Percentiles rank a stretch among this genome's conserved stretches.
Evolutionary conservation across 1,284 basidiomycete species (phyloP).

Genomic region (Hortiboletus rubellus): DNA sequence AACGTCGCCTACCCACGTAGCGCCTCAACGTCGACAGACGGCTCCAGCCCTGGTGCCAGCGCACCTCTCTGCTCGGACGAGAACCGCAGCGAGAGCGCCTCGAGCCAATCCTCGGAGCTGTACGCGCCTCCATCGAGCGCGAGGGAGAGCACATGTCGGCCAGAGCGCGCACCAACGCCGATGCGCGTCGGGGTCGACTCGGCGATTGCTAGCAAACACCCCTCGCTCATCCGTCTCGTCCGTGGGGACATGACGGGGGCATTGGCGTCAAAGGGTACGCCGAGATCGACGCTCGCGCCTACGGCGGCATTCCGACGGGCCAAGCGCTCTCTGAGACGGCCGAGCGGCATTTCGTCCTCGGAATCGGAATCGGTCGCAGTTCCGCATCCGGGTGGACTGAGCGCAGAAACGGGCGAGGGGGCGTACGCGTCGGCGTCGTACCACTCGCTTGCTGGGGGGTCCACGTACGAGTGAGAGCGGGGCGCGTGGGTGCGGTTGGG

Average conservation of each 20-base stretch:
- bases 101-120: conserved; percentile 19
- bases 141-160: conserved; percentile 6
- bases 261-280: background rate
- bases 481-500: background rate
- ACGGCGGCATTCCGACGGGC: background rate
- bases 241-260: background rate
- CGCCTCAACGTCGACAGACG: background rate
- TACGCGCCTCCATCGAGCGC: conserved; percentile 3
- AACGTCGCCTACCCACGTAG: background rate
- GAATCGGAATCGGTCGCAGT: conserved; percentile 2
- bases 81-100: conserved; percentile 19
- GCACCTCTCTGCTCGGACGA: background rate
- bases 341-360: conserved; percentile 24
- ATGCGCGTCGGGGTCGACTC: conserved; percentile 22
- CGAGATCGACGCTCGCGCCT: background rate
- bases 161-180: conserved; percentile 7
- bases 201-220: conserved; percentile 19
- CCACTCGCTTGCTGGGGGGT: conserved; percentile 13
- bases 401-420: conserved; percentile 15
- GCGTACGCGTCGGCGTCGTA: conserved; percentile 15
- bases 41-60: background rate
- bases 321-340: conserved; percentile 13
- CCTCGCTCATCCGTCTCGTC: conserved; percentile 20
- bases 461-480: conserved; percentile 12
- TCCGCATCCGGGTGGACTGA: conserved; percentile 22